Evolutionary conservation across 768 basidiomycete genomes (phyloP).

Genomic region (Russula sp.): DNA sequence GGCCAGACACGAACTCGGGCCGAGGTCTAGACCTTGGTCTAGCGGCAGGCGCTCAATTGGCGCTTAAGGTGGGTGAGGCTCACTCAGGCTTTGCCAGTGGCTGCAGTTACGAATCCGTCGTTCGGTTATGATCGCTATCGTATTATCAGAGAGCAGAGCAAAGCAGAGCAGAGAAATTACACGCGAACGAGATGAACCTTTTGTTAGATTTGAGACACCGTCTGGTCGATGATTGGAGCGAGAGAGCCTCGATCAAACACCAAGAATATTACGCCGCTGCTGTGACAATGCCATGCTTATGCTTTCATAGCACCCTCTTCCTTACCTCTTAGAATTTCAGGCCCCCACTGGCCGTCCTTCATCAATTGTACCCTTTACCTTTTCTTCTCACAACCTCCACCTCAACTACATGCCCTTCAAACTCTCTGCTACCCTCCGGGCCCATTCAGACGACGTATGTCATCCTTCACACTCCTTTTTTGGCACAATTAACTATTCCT

Average conservation of each 20-base stretch:
- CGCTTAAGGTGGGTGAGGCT: neutral
- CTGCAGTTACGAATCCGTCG: too few relatives aligned
- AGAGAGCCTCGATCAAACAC: neutral
- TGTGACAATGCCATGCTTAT: neutral
- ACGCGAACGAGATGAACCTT: too few relatives aligned
- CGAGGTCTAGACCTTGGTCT: slow-evolving; percentile 7
- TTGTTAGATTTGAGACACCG: neutral
- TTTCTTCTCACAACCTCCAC: slow-evolving; percentile 13
- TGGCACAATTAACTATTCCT: slow-evolving; percentile 26
- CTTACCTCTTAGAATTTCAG: slow-evolving; percentile 8
- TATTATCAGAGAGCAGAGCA: too few relatives aligned
- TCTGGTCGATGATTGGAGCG: neutral
- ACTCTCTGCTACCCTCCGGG: slow-evolving; percentile 64
- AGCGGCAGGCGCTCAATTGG: slow-evolving; percentile 4
- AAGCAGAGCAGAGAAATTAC: neutral
- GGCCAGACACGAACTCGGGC: slow-evolving; percentile 2
- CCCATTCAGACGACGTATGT: slow-evolving; percentile 73
- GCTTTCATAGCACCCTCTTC: neutral
- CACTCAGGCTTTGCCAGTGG: too few relatives aligned
- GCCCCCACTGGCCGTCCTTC: neutral
- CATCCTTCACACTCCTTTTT: slow-evolving; percentile 17
- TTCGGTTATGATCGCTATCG: too few relatives aligned
- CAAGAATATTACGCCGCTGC: neutral
- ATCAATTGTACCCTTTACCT: slow-evolving; percentile 16
- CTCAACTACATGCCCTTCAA: slow-evolving; percentile 55